These are phyloP conservation scores for Penicillium sp. DNA, from an alignment of 2,329 filamentous ascomycete species.

Conservation along the genomic window DNA sequence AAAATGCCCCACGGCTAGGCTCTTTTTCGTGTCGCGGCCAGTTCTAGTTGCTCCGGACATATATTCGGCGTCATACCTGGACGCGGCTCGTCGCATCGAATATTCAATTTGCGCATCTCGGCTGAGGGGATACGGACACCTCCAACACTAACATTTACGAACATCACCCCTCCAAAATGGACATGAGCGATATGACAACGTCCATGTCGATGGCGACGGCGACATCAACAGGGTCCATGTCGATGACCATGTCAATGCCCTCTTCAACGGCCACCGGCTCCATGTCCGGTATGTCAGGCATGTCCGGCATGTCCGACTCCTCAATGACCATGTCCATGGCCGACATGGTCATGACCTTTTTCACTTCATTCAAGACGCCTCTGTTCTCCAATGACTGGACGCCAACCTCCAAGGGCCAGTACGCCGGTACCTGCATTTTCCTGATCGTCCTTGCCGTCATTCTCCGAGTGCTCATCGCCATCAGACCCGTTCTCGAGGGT, in stretches of 20 bases:
- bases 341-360: slow-evolving; percentile 35
- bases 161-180: slow-evolving; percentile 7
- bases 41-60: neutral
- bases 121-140: neutral
- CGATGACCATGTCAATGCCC: slow-evolving; percentile 11
- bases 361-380: slow-evolving; percentile 58
- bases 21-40: neutral
- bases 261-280: slow-evolving; percentile 8
- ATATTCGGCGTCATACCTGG: neutral
- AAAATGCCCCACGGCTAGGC: neutral
- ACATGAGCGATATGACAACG: slow-evolving; percentile 16
- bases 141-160: neutral
- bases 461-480: slow-evolving; percentile 67
- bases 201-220: slow-evolving; percentile 7
- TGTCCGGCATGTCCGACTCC: slow-evolving; percentile 4
- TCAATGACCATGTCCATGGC: slow-evolving; percentile 21
- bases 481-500: slow-evolving; percentile 55
- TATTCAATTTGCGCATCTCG: neutral
- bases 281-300: slow-evolving; percentile 3
- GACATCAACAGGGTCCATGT: slow-evolving; percentile 11
- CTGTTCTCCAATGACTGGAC: slow-evolving; percentile 70
- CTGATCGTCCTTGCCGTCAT: slow-evolving; percentile 69
- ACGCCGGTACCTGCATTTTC: slow-evolving; percentile 88
- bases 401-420: slow-evolving; percentile 64
- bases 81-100: neutral